Evolutionary conservation across 305 asterid genomes (phyloP), one percentile per base, ranked within the genome.

Genomic region (Solanum hybrid): DNA sequence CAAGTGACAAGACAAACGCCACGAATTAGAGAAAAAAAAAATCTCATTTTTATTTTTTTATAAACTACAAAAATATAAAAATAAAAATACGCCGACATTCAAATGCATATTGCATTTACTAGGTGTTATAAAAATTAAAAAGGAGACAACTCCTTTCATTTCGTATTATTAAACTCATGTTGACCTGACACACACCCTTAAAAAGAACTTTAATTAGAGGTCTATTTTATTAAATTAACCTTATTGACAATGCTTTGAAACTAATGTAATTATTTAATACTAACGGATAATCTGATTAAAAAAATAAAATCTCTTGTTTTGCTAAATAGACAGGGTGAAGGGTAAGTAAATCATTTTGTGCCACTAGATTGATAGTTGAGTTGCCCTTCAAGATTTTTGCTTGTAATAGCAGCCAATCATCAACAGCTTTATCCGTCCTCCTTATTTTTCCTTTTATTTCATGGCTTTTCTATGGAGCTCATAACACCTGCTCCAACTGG

Each of bases 351-450:
- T 46, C 73, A 31, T 84, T 51, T 84, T 22, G 32, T 56, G 42
- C 42, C 85, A 27, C 51, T 66, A 16, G 60, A 78, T 31, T 38
- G 46, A 66, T 17, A 31, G 26, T 80, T 73, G 64, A 27, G 87
- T 42, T 32, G 24, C 42, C 60, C 11, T 29, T 38, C 91, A 93
- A 92, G 90, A 92, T 91, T 96, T 92, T 92, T 85, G 88, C 91
- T 90, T 91, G 87, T 92, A 94, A 93, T 93, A 87, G 79, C 91
- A 95, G 90, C 97, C 96, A 93, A 87, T 90, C 96, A 90, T 86
- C 93, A 79, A 86, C 88, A 87, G 32, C 84, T 90, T 85, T 90
- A 92, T 95, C 93, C 91, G 69, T 77, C 82, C 85, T 46, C 84
- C 85, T 46, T 9, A 34, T 34, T 86, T 71, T 46, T 46, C 36